Conservation (phyloP, 495 filamentous ascomycete genomes). For the Penicillium daleae region DNA sequence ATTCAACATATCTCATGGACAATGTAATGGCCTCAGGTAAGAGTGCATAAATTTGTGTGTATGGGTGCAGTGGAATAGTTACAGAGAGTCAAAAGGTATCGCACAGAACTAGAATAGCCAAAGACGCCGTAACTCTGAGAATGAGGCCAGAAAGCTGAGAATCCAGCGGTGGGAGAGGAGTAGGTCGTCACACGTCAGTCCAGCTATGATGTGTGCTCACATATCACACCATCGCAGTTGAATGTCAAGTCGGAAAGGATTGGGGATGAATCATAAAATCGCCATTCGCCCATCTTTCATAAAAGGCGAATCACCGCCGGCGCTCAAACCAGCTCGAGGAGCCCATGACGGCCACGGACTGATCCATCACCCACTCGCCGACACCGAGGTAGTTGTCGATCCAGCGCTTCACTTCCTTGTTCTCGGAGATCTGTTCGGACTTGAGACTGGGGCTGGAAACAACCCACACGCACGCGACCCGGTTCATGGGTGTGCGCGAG, state of each 20-base stretch:
- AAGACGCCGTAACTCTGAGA: slow-evolving; percentile 29
- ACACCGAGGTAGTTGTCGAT: slow-evolving; percentile 93
- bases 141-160: slow-evolving; percentile 16
- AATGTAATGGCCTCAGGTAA: neutral
- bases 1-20: neutral
- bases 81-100: slow-evolving; percentile 29
- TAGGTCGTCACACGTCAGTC: slow-evolving; percentile 28
- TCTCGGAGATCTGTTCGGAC: slow-evolving; percentile 82
- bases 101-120: slow-evolving; percentile 20
- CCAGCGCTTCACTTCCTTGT: slow-evolving; percentile 84
- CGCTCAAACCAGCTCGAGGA: slow-evolving; percentile 89
- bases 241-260: slow-evolving; percentile 17
- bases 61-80: slow-evolving; percentile 19
- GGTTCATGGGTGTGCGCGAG: slow-evolving; percentile 35
- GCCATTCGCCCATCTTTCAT: neutral
- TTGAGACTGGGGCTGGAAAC: slow-evolving; percentile 76
- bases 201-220: neutral
- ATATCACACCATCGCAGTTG: slow-evolving; percentile 9
- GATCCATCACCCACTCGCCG: slow-evolving; percentile 98
- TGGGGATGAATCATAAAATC: slow-evolving; percentile 8
- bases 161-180: slow-evolving; percentile 20
- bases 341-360: slow-evolving; percentile 87
- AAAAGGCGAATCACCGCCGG: slow-evolving; percentile 60
- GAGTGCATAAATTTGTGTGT: slow-evolving; percentile 1
- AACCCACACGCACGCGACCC: slow-evolving; percentile 41